A percentile compares a stretch with the other conserved stretches of the same genome.
These are phyloP conservation scores for Bretziella fagacearum DNA, from an alignment of 2,329 filamentous ascomycete species.

Conservation along the genomic window DNA sequence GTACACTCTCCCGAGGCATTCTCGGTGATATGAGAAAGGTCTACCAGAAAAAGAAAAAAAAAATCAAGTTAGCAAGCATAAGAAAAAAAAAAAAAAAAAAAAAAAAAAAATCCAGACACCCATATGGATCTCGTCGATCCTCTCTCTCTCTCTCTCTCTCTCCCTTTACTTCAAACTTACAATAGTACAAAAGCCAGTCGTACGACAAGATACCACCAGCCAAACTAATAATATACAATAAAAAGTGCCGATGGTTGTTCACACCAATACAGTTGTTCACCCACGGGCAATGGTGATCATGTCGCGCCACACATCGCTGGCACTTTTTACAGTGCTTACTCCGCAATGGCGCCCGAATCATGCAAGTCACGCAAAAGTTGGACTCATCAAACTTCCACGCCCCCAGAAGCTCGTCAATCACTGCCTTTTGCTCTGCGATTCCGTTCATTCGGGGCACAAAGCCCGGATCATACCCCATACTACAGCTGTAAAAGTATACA, in stretches of 20 bases:
- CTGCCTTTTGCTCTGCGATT: conserved; percentile 73
- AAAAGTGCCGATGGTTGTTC: conserved; percentile 93
- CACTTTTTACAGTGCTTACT: conserved; percentile 94
- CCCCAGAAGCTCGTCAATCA: conserved; percentile 72
- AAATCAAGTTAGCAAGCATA: conserved; percentile 15
- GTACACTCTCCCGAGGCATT: conserved; percentile 46
- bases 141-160: no score
- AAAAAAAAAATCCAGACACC: no score
- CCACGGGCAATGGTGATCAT: conserved; percentile 98
- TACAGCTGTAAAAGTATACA: conserved; percentile 69
- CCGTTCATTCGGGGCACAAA: conserved; percentile 83
- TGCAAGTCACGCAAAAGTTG: conserved; percentile 87
- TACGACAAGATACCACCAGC: conserved; percentile 58
- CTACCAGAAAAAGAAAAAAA: conserved; percentile 26
- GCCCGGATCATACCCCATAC: conserved; percentile 80
- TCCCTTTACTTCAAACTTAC: conserved; percentile 29
- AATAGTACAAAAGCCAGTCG: conserved; percentile 55
- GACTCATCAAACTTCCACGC: conserved; percentile 83
- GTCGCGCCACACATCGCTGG: conserved; percentile 81
- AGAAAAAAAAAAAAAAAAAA: neutral
- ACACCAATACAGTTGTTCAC: conserved; percentile 90
- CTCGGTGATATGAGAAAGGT: conserved; percentile 43
- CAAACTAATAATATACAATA: conserved; percentile 69
- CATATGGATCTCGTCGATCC: no score
- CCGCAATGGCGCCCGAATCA: conserved; percentile 80